phyloP scores from a whole-genome alignment of 2,329 filamentous ascomycete species.

The Apiospora pterosperma region DNA sequence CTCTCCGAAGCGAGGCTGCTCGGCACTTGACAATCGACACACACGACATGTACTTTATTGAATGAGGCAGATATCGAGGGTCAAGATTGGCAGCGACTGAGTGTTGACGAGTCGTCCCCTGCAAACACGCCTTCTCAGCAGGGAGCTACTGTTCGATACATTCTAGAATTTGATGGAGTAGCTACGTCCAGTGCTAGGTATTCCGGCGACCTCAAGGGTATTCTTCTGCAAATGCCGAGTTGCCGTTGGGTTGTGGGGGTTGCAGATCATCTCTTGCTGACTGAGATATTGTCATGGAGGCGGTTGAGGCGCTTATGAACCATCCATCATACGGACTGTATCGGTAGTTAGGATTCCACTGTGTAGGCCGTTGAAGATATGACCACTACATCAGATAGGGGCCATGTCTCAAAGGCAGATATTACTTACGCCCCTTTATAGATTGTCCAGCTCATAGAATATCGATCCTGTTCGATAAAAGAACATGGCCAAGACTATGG shows the following conservation, averaged over 20 bases:
- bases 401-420: neutral
- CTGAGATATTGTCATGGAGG: neutral
- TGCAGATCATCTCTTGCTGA: neutral
- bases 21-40: neutral
- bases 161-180: neutral
- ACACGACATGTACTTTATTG: neutral
- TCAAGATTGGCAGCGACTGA: neutral
- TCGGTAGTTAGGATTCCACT: neutral
- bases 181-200: neutral
- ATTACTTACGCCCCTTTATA: neutral
- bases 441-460: neutral
- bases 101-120: neutral
- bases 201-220: neutral
- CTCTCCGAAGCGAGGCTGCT: neutral
- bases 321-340: neutral
- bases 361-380: neutral
- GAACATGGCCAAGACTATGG: neutral
- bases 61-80: neutral
- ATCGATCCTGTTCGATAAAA: neutral
- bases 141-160: neutral
- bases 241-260: neutral
- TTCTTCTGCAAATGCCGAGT: neutral
- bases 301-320: neutral
- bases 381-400: neutral
- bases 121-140: slow-evolving; percentile 1